Base-by-base conservation (phyloP, 1,284 basidiomycete genomes). In the Trametes versicolor region DNA sequence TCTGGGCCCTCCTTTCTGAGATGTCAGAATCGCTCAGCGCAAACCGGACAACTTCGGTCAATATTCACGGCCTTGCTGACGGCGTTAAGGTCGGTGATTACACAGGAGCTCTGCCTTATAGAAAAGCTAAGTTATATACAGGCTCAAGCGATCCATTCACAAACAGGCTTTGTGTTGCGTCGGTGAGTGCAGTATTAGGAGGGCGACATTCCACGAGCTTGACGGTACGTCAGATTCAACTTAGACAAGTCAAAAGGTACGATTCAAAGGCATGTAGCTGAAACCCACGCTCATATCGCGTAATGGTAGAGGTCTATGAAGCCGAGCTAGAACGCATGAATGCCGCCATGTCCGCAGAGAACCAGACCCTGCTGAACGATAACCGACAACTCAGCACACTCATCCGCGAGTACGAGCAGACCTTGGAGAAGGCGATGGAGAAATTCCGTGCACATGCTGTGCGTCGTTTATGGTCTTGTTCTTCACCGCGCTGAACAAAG, bases 341-440 rank as follows among this genome's bases (percentile, higher is more conserved):
- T 71, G 82, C 85, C 0, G 84, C 90, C 53, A 91, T 99, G 70
- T 83, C 88, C 15, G 80, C 87, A 49, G 97, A 99, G 79, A 99
- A 99, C 76, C 92, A 94, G 74, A 81, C 82, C 3, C 82, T 99
- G 34, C 88, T 94, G 72, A 90, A 98, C 72, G 97, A 99, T 79
- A 99, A 99, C 82, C 97, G 98, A 77, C 96, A 98, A 73, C 85
- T 99, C 39, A 95, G 92, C 67, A 83, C 86, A 7, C 82, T 99
- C 54, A 89, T 99, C 69, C 96, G 96, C 71, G 97, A 99, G 77
- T 98, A 98, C 75, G 98, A 99, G 77, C 92, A 94, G 73, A 98
- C 97, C 0, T 82, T 99, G 53, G 98, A 99, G 78, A 94, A 87
- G 17, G 89, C 99, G 53, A 99, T 99, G 97, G 88, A 89, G 81